A percentile compares a stretch with the other conserved stretches of the same genome.
Conservation (phyloP, 495 filamentous ascomycete species). For the Neurospora discreta region DNA sequence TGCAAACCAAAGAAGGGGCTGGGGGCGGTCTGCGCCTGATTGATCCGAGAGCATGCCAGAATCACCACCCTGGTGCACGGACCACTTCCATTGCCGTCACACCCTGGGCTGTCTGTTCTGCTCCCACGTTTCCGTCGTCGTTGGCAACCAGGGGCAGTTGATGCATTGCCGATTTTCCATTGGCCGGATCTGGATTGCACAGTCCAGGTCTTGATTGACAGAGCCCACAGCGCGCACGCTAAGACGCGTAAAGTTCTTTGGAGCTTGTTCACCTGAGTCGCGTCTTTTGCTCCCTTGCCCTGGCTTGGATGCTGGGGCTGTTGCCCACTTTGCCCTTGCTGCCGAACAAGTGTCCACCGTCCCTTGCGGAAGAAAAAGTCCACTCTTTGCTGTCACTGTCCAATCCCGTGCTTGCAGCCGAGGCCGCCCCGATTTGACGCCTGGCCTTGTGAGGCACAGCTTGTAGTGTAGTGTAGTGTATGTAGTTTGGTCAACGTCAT, state of each 20-base stretch:
- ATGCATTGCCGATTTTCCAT: neutral
- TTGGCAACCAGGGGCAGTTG: neutral
- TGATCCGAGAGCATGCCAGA: neutral
- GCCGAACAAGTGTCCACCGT: neutral
- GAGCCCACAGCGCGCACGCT: neutral
- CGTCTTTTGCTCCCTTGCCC: neutral
- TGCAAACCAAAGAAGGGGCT: conserved; percentile 7
- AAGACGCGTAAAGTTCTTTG: neutral
- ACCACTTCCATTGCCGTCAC: neutral
- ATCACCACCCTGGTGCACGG: neutral
- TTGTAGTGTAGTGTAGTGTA: too few relatives aligned
- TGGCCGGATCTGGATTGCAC: neutral
- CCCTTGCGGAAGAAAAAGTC: neutral
- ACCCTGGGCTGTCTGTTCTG: neutral
- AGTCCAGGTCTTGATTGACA: neutral
- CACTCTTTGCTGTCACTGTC: neutral
- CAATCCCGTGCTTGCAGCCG: neutral
- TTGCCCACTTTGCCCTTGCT: neutral
- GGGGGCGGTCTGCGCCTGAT: conserved; percentile 2
- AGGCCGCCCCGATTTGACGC: neutral
- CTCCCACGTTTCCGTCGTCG: neutral
- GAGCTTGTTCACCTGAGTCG: neutral
- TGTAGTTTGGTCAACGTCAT: neutral
- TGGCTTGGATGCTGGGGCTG: neutral
- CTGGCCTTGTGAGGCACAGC: neutral